These are phyloP conservation scores for Beta lomatogona DNA, from an alignment of 179 eudicot species.

Conservation along the genomic window DNA sequence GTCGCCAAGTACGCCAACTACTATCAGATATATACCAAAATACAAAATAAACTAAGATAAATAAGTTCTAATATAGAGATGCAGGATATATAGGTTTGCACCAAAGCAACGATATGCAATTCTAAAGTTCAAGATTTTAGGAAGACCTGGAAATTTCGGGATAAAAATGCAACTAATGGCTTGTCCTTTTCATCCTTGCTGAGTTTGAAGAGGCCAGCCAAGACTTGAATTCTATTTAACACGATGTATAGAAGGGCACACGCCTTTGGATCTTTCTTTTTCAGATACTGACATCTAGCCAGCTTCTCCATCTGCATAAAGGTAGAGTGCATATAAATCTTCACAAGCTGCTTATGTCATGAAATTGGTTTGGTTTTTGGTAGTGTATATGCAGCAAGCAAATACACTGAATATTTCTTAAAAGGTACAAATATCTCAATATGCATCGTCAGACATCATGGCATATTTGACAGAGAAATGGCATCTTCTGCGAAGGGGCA, in stretches of 20 bases:
- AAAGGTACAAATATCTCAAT: too few relatives aligned
- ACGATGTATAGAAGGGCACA: constrained; percentile 91
- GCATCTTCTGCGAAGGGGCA: too few relatives aligned
- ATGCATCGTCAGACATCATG: too few relatives aligned
- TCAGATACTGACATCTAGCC: constrained; percentile 86
- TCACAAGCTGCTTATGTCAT: background rate
- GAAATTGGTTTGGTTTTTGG: background rate
- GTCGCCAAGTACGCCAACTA: background rate
- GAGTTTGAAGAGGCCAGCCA: constrained; percentile 92
- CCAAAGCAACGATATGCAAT: background rate
- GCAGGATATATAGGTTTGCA: background rate
- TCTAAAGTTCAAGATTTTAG: constrained; percentile 8
- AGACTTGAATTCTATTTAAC: constrained; percentile 87
- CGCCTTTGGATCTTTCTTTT: constrained; percentile 88
- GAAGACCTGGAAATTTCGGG: constrained; percentile 89
- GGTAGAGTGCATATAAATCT: constrained; percentile 27
- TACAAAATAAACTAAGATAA: background rate
- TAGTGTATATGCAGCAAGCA: background rate
- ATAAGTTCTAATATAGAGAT: background rate
- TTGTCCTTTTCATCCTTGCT: constrained; percentile 98
- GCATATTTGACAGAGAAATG: too few relatives aligned
- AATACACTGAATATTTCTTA: background rate
- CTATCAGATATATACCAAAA: background rate
- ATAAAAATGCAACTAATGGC: constrained; percentile 83
- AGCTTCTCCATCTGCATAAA: constrained; percentile 91